These are phyloP conservation scores for Nannochloropsis salina DNA, from an alignment of 108 stramenopile species.

Conservation along the genomic window DNA sequence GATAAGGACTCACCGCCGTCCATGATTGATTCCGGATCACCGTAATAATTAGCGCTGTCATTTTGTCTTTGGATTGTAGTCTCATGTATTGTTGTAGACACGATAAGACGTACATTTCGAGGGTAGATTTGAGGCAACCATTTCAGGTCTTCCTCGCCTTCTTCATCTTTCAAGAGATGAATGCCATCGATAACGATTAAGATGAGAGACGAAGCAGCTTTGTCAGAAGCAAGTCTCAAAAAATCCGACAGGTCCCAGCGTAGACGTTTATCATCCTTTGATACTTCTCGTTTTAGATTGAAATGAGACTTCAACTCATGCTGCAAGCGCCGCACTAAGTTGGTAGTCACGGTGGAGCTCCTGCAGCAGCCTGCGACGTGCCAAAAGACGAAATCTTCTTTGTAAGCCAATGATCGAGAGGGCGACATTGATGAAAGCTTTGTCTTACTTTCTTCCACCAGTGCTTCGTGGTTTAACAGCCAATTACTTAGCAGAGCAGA, in stretches of 20 bases:
- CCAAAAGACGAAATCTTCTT: conserved; percentile 56
- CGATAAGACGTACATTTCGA: conserved; percentile 57
- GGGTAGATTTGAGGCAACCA: conserved; percentile 59
- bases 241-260: conserved; percentile 66
- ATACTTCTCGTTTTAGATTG: conserved; percentile 44
- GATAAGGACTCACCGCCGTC: conserved; percentile 24
- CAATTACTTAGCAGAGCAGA: conserved; percentile 59
- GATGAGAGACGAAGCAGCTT: conserved; percentile 49
- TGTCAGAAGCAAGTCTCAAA: conserved; percentile 60
- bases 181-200: conserved; percentile 66
- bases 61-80: conserved; percentile 22
- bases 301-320: conserved; percentile 50
- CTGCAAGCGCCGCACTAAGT: conserved; percentile 52
- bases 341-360: conserved; percentile 40
- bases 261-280: conserved; percentile 54
- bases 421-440: background rate
- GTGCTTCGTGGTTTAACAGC: conserved; percentile 44
- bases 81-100: conserved; percentile 55
- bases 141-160: conserved; percentile 56
- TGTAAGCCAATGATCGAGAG: background rate
- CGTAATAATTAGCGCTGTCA: conserved; percentile 18
- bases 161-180: conserved; percentile 52
- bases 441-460: conserved; percentile 22
- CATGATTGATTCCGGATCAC: conserved; percentile 4
- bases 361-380: conserved; percentile 59